Percentiles rank a stretch among this genome's conserved stretches.
phyloP scores from a whole-genome alignment of 352 stramenopile species.

The Globisporangium paroecandrum region DNA sequence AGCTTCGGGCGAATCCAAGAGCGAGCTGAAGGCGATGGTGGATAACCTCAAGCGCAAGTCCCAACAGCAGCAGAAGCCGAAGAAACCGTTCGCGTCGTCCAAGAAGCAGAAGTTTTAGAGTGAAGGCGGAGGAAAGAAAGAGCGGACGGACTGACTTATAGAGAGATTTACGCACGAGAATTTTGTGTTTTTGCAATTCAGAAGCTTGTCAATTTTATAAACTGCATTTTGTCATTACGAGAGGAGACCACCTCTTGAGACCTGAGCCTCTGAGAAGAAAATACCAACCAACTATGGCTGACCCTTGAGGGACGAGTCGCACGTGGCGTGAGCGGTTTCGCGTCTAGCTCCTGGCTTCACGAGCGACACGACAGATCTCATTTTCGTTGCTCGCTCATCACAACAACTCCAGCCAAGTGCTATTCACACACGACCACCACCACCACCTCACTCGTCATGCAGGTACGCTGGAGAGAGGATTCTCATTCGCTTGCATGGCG shows the following conservation, averaged over 20 bases:
- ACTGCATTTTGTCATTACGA: not conserved
- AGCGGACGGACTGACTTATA: not conserved
- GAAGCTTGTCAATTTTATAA: not conserved
- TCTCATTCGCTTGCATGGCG: not conserved
- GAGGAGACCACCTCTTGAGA: too few species aligned
- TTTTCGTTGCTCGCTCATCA: not conserved
- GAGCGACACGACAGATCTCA: not conserved
- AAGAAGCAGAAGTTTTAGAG: constrained; percentile 47
- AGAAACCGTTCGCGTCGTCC: constrained; percentile 29
- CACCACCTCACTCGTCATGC: not conserved
- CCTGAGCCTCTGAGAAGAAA: not conserved
- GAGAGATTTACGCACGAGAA: not conserved
- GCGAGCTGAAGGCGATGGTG: constrained; percentile 64
- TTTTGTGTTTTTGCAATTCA: not conserved
- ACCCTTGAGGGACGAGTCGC: constrained; percentile 4
- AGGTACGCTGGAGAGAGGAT: not conserved
- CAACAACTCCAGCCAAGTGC: not conserved
- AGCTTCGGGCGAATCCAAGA: constrained; percentile 25
- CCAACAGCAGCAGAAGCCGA: constrained; percentile 39
- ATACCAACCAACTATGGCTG: not conserved
- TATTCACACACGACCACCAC: not conserved
- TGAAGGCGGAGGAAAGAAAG: not conserved
- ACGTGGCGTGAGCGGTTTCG: not conserved
- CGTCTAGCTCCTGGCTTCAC: not conserved
- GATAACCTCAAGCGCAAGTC: constrained; percentile 84